Conservation (phyloP, 495 filamentous ascomycete genomes). For the Penicillium alfredii region DNA sequence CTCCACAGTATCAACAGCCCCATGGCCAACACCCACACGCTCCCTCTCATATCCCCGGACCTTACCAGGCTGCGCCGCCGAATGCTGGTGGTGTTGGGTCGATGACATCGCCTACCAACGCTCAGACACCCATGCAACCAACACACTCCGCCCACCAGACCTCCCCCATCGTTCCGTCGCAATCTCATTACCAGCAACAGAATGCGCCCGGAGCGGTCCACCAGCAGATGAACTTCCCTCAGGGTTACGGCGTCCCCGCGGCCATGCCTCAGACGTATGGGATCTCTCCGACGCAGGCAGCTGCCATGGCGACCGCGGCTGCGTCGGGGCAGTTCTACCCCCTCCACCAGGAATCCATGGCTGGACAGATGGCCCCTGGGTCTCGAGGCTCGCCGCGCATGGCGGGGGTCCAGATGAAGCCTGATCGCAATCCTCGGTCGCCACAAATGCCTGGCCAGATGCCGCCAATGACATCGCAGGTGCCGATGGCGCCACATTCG, state of each 20-base stretch:
- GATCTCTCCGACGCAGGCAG: conserved; percentile 48
- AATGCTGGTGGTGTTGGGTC: conserved; percentile 43
- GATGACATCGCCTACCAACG: conserved; percentile 48
- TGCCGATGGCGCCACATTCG: conserved; percentile 40
- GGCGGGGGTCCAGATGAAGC: conserved; percentile 45
- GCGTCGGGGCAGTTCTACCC: conserved; percentile 49
- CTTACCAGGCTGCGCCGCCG: conserved; percentile 43
- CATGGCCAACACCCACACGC: conserved; percentile 52
- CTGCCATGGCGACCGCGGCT: conserved; percentile 52
- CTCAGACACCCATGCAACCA: conserved; percentile 47
- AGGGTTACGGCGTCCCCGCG: conserved; percentile 42
- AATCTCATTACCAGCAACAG: conserved; percentile 45
- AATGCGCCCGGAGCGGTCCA: conserved; percentile 42
- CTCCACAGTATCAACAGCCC: conserved; percentile 50
- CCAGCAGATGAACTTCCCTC: conserved; percentile 49
- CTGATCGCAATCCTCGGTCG: conserved; percentile 47
- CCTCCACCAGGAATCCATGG: conserved; percentile 46
- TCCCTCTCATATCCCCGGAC: conserved; percentile 43
- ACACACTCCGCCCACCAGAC: conserved; percentile 45
- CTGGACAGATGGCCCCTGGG: conserved; percentile 40
- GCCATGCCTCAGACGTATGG: conserved; percentile 46
- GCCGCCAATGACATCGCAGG: conserved; percentile 45
- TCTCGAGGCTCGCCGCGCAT: conserved; percentile 49
- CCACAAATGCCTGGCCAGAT: conserved; percentile 48
- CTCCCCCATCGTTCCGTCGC: conserved; percentile 49